phyloP scores from a whole-genome alignment of 192 early-diverging fungal genomes.

The Gamsiella multidivaricata region DNA sequence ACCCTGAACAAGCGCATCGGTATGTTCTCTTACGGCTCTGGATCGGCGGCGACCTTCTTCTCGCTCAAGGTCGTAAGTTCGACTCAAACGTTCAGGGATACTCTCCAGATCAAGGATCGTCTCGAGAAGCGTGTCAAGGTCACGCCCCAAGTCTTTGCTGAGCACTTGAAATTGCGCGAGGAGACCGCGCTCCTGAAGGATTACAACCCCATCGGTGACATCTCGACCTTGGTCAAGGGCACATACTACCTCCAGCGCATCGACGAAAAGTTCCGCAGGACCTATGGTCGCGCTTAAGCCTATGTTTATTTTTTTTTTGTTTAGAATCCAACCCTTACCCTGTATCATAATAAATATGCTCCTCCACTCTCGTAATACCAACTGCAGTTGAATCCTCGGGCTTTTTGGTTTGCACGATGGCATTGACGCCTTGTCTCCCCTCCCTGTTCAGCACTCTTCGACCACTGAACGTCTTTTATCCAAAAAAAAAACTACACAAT shows the following conservation, averaged over 20 bases:
- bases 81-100: conserved; percentile 68
- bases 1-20: conserved; percentile 87
- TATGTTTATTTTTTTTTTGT: too few relatives aligned
- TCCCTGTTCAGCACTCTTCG: too few relatives aligned
- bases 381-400: too few relatives aligned
- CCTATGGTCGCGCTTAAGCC: conserved; percentile 77
- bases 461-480: too few relatives aligned
- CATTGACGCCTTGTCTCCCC: too few relatives aligned
- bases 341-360: too few relatives aligned
- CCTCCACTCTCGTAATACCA: too few relatives aligned
- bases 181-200: conserved; percentile 84
- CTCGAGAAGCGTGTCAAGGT: conserved; percentile 80
- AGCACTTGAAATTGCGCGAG: conserved; percentile 88
- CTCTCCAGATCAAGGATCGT: conserved; percentile 75
- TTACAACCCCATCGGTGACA: conserved; percentile 78
- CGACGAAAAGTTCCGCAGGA: conserved; percentile 92
- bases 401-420: too few relatives aligned
- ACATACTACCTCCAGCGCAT: conserved; percentile 91
- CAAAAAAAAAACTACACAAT: too few relatives aligned
- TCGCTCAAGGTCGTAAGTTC: conserved; percentile 84
- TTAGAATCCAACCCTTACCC: too few relatives aligned
- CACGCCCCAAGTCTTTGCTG: conserved; percentile 80
- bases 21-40: conserved; percentile 97
- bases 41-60: conserved; percentile 94
- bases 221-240: conserved; percentile 73